Conservation (phyloP, 441 rosid genomes). For the Jatropha multifida region DNA sequence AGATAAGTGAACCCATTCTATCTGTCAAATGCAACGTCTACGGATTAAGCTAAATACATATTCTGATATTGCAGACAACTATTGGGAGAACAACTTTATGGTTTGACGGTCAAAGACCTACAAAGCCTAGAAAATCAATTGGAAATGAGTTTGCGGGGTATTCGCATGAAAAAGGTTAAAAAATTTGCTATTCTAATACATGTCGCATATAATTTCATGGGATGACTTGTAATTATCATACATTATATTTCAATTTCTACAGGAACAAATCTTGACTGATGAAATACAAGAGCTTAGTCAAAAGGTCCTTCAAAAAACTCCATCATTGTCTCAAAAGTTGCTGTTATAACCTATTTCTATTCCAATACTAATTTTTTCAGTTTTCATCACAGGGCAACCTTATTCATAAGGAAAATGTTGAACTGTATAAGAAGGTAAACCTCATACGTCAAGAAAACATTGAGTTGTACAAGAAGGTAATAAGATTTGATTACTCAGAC, state of each 20-base stretch:
- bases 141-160: conserved; percentile 45
- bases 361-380: conserved; percentile 5
- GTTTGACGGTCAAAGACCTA: conserved; percentile 41
- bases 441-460: conserved; percentile 42
- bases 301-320: conserved; percentile 32
- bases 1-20: not conserved
- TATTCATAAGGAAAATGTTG: conserved; percentile 56
- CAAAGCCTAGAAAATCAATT: conserved; percentile 48
- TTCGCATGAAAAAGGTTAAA: conserved; percentile 47
- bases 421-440: conserved; percentile 53
- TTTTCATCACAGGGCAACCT: conserved; percentile 24
- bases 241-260: conserved; percentile 18
- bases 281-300: conserved; percentile 41
- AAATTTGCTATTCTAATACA: not conserved
- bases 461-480: conserved; percentile 46
- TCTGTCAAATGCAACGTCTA: too few species aligned
- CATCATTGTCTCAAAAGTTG: not conserved
- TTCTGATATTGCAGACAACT: conserved; percentile 35
- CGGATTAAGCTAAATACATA: not conserved
- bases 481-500: not conserved
- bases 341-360: not conserved
- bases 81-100: conserved; percentile 56
- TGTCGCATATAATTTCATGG: not conserved
- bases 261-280: conserved; percentile 43
- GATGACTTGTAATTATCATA: not conserved